These are phyloP conservation scores for Ananas comosus DNA, from an alignment of 176 grass and related monocot species.

Conservation along the genomic window DNA sequence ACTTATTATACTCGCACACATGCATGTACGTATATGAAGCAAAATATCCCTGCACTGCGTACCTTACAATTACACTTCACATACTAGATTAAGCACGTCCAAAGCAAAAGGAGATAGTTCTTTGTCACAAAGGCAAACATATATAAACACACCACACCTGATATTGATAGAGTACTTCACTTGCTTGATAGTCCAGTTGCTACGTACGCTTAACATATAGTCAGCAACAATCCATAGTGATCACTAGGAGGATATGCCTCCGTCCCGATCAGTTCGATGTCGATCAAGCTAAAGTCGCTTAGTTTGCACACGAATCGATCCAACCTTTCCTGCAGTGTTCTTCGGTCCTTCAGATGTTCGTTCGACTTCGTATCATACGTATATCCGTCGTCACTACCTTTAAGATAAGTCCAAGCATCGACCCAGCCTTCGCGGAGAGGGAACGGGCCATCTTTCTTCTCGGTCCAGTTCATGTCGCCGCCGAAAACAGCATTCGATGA, in stretches of 20 bases:
- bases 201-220: no score
- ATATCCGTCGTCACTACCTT: neutral
- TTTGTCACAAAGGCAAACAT: no score
- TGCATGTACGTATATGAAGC: no score
- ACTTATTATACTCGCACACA: no score
- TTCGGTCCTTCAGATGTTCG: neutral
- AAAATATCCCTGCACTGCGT: no score
- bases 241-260: neutral
- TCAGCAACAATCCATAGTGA: no score
- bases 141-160: no score
- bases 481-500: neutral
- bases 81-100: no score
- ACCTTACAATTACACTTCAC: no score
- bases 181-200: no score
- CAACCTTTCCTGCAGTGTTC: neutral
- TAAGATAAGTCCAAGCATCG: neutral
- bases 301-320: constrained; percentile 7
- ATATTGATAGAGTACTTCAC: no score
- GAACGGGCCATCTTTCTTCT: neutral
- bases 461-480: constrained; percentile 6
- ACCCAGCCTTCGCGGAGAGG: neutral
- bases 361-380: constrained; percentile 2
- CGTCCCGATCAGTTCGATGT: neutral
- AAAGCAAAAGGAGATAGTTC: no score
- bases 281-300: neutral